Evolutionary conservation across 2,329 filamentous ascomycete species (phyloP).

Genomic region (Cercospora sesami): DNA sequence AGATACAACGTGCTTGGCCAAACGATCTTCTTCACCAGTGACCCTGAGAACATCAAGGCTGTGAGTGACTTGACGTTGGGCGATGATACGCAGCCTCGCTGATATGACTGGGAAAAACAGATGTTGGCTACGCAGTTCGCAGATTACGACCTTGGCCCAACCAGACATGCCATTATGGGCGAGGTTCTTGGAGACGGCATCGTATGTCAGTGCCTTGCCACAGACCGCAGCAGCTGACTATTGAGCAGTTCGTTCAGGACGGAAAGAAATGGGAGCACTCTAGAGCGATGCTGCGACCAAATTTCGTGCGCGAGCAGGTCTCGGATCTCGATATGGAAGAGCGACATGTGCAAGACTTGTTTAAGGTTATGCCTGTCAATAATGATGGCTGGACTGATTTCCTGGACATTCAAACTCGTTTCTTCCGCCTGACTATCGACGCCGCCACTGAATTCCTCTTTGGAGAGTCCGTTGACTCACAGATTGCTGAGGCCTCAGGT

Average conservation of each 20-base stretch:
- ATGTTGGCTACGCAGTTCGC: conserved; percentile 37
- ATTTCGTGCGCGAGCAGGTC: conserved; percentile 43
- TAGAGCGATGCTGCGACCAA: conserved; percentile 41
- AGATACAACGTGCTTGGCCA: conserved; percentile 30
- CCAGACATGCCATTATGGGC: conserved; percentile 34
- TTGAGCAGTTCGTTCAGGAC: conserved; percentile 36
- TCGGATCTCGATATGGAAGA: conserved; percentile 41
- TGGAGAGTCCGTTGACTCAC: conserved; percentile 43
- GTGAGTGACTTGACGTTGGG: background rate
- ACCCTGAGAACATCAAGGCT: conserved; percentile 42
- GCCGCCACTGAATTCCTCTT: conserved; percentile 52
- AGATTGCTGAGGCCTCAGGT: conserved; percentile 39
- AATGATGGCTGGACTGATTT: conserved; percentile 37
- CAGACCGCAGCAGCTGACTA: background rate
- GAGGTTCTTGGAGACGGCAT: conserved; percentile 38
- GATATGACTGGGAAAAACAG: background rate
- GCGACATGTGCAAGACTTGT: conserved; percentile 39
- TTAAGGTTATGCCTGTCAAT: conserved; percentile 35
- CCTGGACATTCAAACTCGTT: conserved; percentile 42
- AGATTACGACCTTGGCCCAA: conserved; percentile 37
- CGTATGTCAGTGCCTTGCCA: conserved; percentile 7
- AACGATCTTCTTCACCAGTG: conserved; percentile 33
- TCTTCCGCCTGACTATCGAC: conserved; percentile 54
- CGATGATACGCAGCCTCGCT: background rate
- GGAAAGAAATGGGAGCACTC: conserved; percentile 42